These are phyloP conservation scores for Cardamine resedifolia DNA, from an alignment of 345 rosid genomes.

Conservation along the genomic window DNA sequence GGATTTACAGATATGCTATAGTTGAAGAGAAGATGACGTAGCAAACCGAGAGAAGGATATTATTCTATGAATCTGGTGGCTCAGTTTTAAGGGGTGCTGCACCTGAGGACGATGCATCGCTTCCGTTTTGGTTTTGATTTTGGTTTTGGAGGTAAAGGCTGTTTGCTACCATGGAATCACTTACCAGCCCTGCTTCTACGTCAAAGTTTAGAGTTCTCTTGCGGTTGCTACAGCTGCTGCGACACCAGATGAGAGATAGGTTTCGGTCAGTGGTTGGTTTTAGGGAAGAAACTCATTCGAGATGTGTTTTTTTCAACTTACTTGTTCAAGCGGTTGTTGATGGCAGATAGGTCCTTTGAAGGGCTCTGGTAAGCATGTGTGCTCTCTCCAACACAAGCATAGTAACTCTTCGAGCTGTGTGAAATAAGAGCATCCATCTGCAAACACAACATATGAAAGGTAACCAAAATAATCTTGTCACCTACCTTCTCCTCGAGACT, in stretches of 20 bases:
- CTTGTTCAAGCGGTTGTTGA: conserved; percentile 86
- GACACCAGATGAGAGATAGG: conserved; percentile 5
- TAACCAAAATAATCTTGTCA: conserved; percentile 2
- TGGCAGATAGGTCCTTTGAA: conserved; percentile 87
- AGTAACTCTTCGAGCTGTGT: conserved; percentile 83
- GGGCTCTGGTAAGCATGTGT: conserved; percentile 98
- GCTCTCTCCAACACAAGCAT: conserved; percentile 99
- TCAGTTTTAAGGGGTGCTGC: conserved; percentile 35
- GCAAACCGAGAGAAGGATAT: neutral
- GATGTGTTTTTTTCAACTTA: conserved; percentile 28
- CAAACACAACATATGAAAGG: conserved; percentile 16
- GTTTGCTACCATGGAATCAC: conserved; percentile 91
- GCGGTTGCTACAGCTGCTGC: conserved; percentile 53
- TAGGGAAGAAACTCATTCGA: neutral
- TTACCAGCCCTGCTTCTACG: conserved; percentile 82
- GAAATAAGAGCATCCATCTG: conserved; percentile 96
- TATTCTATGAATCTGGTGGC: conserved; percentile 30
- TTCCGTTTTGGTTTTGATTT: conserved; percentile 28
- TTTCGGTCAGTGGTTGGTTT: neutral
- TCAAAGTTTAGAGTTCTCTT: conserved; percentile 79
- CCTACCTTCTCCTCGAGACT: neutral
- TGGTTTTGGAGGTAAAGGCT: conserved; percentile 71
- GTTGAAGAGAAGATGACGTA: neutral
- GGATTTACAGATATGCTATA: conserved; percentile 30
- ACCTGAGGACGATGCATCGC: conserved; percentile 32